These are phyloP conservation scores for Aschersonia sp. DNA, from an alignment of 2,329 filamentous ascomycete genomes.

Conservation along the genomic window DNA sequence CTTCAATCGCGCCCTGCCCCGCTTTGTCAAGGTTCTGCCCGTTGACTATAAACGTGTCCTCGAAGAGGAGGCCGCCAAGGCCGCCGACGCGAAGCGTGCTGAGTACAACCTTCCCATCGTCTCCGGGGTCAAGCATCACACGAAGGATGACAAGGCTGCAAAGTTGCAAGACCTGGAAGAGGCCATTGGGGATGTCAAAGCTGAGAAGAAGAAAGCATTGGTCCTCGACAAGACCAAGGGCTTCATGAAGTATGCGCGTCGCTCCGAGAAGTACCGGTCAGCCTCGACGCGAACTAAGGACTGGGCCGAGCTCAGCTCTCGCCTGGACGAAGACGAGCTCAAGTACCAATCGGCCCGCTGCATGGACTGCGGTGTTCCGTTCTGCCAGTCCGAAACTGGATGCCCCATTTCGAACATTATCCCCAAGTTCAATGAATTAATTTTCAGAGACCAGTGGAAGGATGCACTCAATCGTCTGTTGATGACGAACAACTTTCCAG, in stretches of 20 bases:
- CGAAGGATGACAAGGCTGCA: slow-evolving; percentile 52
- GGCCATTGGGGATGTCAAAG: slow-evolving; percentile 68
- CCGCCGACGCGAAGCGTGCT: slow-evolving; percentile 68
- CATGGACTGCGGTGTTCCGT: slow-evolving; percentile 98
- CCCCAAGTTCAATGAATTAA: slow-evolving; percentile 86
- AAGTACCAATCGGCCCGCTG: slow-evolving; percentile 94
- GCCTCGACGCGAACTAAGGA: slow-evolving; percentile 76
- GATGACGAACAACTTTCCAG: slow-evolving; percentile 97
- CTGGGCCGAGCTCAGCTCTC: slow-evolving; percentile 80
- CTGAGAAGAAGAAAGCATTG: slow-evolving; percentile 78
- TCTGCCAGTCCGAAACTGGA: slow-evolving; percentile 91
- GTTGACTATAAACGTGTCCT: slow-evolving; percentile 94
- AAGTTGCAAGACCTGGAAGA: slow-evolving; percentile 79
- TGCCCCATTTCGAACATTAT: slow-evolving; percentile 97
- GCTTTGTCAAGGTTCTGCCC: slow-evolving; percentile 86
- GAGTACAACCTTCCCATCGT: slow-evolving; percentile 71
- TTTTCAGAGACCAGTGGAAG: slow-evolving; percentile 66
- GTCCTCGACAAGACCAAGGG: slow-evolving; percentile 95
- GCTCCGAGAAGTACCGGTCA: slow-evolving; percentile 83
- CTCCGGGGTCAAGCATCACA: slow-evolving; percentile 44
- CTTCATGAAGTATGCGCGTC: slow-evolving; percentile 94
- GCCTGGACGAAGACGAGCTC: slow-evolving; percentile 83
- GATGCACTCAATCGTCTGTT: slow-evolving; percentile 83
- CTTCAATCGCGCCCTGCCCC: slow-evolving; percentile 78
- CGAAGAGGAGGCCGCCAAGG: slow-evolving; percentile 71